phyloP scores from a whole-genome alignment of 1,284 basidiomycete genomes.

The Testicularia cyperi region DNA sequence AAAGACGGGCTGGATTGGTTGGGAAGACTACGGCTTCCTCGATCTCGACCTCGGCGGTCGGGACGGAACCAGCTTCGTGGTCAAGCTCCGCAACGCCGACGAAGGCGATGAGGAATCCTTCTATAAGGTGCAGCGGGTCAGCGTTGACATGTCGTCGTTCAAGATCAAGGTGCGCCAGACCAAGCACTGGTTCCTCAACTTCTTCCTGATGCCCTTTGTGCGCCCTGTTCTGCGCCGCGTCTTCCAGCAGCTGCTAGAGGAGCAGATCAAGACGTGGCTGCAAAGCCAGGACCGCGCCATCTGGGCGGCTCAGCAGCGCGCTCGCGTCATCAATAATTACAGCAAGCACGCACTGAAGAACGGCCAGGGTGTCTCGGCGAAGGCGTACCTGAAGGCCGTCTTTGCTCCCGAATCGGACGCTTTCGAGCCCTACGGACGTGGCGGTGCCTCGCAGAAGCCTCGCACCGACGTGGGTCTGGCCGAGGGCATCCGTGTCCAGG shows the following conservation, averaged over 20 bases:
- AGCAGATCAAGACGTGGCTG: constrained; percentile 52
- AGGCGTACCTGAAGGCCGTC: constrained; percentile 62
- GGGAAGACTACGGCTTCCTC: constrained; percentile 63
- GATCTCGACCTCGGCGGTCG: constrained; percentile 62
- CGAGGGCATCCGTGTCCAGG: constrained; percentile 46
- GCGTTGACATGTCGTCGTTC: constrained; percentile 61
- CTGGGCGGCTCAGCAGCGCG: constrained; percentile 62
- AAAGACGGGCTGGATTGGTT: constrained; percentile 59
- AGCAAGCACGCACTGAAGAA: constrained; percentile 15
- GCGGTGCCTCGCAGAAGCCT: constrained; percentile 60
- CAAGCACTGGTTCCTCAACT: constrained; percentile 53
- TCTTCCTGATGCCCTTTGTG: constrained; percentile 54
- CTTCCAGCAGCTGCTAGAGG: constrained; percentile 59
- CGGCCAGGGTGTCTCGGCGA: constrained; percentile 60
- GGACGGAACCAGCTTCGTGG: constrained; percentile 62
- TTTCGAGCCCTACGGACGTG: constrained; percentile 56
- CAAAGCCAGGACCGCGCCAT: constrained; percentile 51
- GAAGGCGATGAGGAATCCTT: constrained; percentile 63
- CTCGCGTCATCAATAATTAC: constrained; percentile 62
- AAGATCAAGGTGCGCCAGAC: constrained; percentile 47
- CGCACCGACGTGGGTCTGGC: constrained; percentile 24
- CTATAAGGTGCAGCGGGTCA: constrained; percentile 63
- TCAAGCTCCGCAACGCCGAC: constrained; percentile 63
- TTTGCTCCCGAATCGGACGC: constrained; percentile 57
- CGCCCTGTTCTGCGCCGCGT: constrained; percentile 37